These are phyloP conservation scores for Periconia digitata DNA, from an alignment of 2,329 filamentous ascomycete genomes.

Conservation along the genomic window DNA sequence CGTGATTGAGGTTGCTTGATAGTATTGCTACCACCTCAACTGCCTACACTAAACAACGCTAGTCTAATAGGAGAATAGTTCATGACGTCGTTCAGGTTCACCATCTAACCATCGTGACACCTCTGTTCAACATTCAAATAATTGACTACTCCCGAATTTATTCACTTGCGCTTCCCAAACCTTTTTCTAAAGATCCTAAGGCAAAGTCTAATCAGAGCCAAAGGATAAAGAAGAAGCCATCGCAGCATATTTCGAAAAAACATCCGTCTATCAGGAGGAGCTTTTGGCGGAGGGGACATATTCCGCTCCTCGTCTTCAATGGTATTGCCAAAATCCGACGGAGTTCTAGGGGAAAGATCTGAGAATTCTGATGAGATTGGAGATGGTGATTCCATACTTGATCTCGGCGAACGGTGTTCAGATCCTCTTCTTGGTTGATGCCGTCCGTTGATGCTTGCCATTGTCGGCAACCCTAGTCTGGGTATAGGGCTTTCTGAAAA, in stretches of 20 bases:
- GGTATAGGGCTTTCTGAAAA: neutral
- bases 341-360: conserved; percentile 9
- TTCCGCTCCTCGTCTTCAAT: conserved; percentile 1
- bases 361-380: conserved; percentile 8
- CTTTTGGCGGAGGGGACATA: conserved; percentile 3
- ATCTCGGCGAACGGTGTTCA: conserved; percentile 7
- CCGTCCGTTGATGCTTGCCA: neutral
- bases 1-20: neutral
- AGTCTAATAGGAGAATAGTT: neutral
- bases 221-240: neutral
- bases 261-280: conserved; percentile 6
- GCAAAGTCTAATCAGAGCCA: neutral
- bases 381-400: conserved; percentile 5
- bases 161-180: too few species aligned
- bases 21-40: neutral
- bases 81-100: too few species aligned
- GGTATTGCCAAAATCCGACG: conserved; percentile 17
- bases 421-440: neutral
- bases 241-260: neutral
- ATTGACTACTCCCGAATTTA: too few species aligned
- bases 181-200: neutral
- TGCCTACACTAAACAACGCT: neutral
- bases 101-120: too few species aligned
- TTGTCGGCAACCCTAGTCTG: neutral
- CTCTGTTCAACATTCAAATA: too few species aligned